phyloP scores from a whole-genome alignment of 202 grass and related monocot genomes.

The Digitaria exilis region DNA sequence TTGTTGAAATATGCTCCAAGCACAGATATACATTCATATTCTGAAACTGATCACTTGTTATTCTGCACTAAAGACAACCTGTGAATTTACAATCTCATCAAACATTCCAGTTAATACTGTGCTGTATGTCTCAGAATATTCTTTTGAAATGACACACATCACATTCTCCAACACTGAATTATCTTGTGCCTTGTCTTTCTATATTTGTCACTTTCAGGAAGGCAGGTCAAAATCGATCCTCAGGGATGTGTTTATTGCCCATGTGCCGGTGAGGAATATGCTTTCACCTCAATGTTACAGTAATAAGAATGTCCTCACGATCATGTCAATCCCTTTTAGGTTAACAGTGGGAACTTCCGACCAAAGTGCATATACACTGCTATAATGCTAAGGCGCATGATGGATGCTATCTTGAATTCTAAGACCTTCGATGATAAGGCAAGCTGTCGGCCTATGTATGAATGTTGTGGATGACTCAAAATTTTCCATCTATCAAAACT shows the following conservation, averaged over 20 bases:
- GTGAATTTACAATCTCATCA: not conserved
- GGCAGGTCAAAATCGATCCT: constrained; percentile 69
- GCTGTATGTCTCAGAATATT: not conserved
- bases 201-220: constrained; percentile 51
- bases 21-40: too few relatives aligned
- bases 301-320: not conserved
- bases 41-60: not conserved
- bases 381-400: constrained; percentile 93
- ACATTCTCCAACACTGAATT: not conserved
- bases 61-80: not conserved
- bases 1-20: too few relatives aligned
- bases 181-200: too few relatives aligned
- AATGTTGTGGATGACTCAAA: constrained; percentile 9
- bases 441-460: constrained; percentile 14
- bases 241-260: constrained; percentile 80
- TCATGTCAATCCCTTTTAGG: constrained; percentile 44
- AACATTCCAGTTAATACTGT: constrained; percentile 17
- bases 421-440: constrained; percentile 97
- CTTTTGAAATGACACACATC: not conserved
- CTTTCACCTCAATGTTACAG: constrained; percentile 34
- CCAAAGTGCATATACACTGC: constrained; percentile 86
- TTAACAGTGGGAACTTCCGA: constrained; percentile 63
- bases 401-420: constrained; percentile 82
- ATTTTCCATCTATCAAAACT: not conserved
- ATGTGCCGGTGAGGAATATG: constrained; percentile 71